phyloP scores from a whole-genome alignment of 495 filamentous ascomycete genomes.

The Penicillium arizonense region DNA sequence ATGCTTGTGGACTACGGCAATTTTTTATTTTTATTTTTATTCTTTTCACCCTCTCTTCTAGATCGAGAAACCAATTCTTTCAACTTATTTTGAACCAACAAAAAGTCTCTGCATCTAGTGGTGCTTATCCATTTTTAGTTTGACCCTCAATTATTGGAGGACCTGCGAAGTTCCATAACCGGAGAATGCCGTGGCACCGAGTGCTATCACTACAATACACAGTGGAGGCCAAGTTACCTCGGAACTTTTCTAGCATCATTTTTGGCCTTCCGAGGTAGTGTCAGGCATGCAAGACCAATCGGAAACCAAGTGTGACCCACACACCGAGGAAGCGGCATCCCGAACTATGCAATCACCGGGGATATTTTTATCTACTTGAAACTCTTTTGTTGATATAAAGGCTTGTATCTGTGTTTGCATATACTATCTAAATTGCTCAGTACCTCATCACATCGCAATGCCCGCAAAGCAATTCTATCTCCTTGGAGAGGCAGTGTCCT shows the following conservation, averaged over 20 bases:
- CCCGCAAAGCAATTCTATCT: slow-evolving; percentile 34
- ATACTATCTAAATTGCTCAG: neutral
- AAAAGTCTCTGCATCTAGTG: no score
- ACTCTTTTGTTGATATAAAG: slow-evolving; percentile 5
- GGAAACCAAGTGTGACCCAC: neutral
- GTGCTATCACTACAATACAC: neutral
- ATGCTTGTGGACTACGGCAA: no score
- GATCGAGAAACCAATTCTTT: no score
- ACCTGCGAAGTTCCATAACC: no score
- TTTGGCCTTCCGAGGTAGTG: neutral
- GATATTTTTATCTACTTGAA: neutral
- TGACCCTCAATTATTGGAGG: no score
- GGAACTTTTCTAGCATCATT: neutral
- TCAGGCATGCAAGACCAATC: neutral
- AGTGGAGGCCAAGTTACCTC: neutral
- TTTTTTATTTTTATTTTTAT: no score
- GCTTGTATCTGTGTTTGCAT: neutral
- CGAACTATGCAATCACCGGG: slow-evolving; percentile 3
- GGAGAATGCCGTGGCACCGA: no score
- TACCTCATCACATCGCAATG: slow-evolving; percentile 15
- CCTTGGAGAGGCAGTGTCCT: slow-evolving; percentile 31
- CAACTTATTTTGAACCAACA: no score
- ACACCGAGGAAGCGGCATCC: slow-evolving; percentile 1
- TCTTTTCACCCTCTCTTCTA: no score
- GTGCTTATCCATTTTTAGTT: no score